Conservation (phyloP, 805 yeast species). For the Starmerella apicola region DNA sequence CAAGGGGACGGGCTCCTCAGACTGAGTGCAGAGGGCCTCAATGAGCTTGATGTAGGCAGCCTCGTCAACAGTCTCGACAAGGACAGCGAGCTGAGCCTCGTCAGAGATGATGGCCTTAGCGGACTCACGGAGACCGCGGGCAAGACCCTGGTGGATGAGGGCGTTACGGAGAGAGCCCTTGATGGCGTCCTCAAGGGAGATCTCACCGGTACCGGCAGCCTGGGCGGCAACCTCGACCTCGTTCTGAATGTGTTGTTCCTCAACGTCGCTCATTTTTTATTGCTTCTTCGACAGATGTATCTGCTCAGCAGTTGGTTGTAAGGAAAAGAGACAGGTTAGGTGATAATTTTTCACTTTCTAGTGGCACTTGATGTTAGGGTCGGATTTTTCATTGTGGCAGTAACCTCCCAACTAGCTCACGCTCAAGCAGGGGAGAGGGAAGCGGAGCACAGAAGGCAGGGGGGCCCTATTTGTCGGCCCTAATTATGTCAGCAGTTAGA, state of each 20-base stretch:
- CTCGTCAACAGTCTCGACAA: constrained; percentile 98
- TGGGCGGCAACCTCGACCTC: constrained; percentile 68
- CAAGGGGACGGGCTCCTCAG: constrained; percentile 91
- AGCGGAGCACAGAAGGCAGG: no score
- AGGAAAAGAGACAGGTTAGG: constrained; percentile 1
- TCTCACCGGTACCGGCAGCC: constrained; percentile 73
- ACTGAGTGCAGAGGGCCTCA: constrained; percentile 98
- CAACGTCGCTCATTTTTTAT: constrained; percentile 68
- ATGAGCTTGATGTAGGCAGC: constrained; percentile 91
- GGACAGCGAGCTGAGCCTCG: constrained; percentile 95
- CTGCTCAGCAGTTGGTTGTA: constrained; percentile 25
- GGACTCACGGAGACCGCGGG: constrained; percentile 99
- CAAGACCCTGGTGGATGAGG: constrained; percentile 94
- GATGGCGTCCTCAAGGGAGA: constrained; percentile 96
- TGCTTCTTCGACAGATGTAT: constrained; percentile 26
- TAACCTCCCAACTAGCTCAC: no score
- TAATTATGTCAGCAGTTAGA: no score
- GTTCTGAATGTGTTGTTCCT: constrained; percentile 42
- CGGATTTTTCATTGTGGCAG: no score
- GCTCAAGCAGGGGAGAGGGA: no score
- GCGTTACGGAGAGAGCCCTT: constrained; percentile 97
- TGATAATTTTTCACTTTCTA: constrained; percentile 12
- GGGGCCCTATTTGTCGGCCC: no score
- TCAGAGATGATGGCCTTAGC: constrained; percentile 96
- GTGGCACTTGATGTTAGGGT: no score